Percentiles rank a stretch among this genome's conserved stretches.
These are phyloP conservation scores for Trichoderma polysporum DNA, from an alignment of 2,329 filamentous ascomycete species.

Conservation along the genomic window DNA sequence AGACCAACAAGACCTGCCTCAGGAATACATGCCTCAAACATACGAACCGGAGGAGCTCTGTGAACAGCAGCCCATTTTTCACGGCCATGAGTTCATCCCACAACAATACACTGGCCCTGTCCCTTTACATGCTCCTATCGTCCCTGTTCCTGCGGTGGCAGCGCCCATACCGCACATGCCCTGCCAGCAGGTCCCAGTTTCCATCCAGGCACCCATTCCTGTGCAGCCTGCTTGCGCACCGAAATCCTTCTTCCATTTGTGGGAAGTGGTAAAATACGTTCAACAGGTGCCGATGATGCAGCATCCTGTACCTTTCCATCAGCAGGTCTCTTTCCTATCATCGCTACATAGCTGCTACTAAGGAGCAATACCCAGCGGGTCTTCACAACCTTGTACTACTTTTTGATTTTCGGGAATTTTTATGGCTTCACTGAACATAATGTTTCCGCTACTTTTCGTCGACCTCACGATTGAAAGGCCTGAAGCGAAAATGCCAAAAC, in stretches of 20 bases:
- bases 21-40: conserved; percentile 44
- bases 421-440: conserved; percentile 13
- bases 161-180: conserved; percentile 28
- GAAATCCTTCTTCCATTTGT: conserved; percentile 51
- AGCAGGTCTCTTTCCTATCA: conserved; percentile 52
- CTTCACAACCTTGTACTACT: not conserved
- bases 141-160: conserved; percentile 12
- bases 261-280: conserved; percentile 55
- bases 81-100: conserved; percentile 46
- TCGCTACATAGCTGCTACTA: conserved; percentile 54
- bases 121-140: conserved; percentile 28
- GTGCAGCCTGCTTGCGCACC: conserved; percentile 41
- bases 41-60: conserved; percentile 49
- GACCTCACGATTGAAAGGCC: not conserved
- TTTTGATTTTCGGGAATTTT: not conserved
- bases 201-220: conserved; percentile 37
- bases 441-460: not conserved
- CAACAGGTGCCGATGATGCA: conserved; percentile 50
- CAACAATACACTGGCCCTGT: conserved; percentile 47
- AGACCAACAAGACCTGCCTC: conserved; percentile 42
- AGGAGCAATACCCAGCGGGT: not conserved
- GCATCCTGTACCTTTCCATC: conserved; percentile 51
- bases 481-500: conserved; percentile 4
- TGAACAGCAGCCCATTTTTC: conserved; percentile 39
- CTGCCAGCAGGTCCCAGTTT: conserved; percentile 34